A percentile compares a stretch with the other conserved stretches of the same genome.
phyloP scores from a whole-genome alignment of 768 basidiomycete genomes.

The Suillus sp. region DNA sequence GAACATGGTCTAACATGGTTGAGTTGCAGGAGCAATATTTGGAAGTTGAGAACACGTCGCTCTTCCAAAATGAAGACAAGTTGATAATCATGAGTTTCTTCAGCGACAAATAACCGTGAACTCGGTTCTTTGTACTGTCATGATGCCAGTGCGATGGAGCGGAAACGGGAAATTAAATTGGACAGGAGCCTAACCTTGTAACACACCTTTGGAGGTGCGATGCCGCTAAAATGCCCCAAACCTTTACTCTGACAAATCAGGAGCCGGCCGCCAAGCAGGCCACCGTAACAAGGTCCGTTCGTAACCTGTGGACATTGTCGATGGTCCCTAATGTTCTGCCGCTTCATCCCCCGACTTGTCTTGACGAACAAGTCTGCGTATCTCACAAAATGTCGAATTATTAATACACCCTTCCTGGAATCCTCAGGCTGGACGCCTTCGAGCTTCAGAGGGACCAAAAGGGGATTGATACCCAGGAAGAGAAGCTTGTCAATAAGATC shows the following conservation, averaged over 20 bases:
- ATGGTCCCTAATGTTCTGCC: background rate
- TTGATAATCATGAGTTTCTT: background rate
- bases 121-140: background rate
- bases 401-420: background rate
- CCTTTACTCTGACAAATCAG: background rate
- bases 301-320: background rate
- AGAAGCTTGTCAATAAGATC: conserved; percentile 12
- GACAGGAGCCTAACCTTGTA: background rate
- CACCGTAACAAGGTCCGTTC: background rate
- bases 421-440: background rate
- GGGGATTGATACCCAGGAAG: conserved; percentile 3
- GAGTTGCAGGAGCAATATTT: conserved; percentile 4
- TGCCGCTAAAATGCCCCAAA: background rate
- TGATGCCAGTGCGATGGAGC: background rate
- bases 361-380: background rate
- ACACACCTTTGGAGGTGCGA: background rate
- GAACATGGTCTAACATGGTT: background rate
- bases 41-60: background rate
- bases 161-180: background rate
- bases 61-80: background rate
- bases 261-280: background rate
- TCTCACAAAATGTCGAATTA: conserved; percentile 11
- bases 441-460: background rate
- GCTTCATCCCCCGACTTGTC: background rate
- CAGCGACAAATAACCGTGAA: background rate